Evolutionary conservation across 2,329 filamentous ascomycete genomes (phyloP).

Genomic region (Sphaerulina musiva): DNA sequence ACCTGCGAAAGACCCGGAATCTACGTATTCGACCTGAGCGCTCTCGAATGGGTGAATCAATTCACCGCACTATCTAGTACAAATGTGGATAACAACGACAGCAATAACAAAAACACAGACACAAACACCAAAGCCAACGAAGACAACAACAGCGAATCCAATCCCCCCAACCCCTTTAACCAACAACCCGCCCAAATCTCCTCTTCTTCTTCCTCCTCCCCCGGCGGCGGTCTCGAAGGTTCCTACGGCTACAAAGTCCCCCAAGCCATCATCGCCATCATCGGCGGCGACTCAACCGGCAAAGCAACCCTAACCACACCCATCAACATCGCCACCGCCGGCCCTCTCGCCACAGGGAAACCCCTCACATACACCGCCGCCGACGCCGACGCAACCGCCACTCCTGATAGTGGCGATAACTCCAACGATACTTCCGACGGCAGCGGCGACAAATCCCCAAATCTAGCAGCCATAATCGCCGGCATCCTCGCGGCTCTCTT

Average conservation of each 20-base stretch:
- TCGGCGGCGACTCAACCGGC: slow-evolving; percentile 61
- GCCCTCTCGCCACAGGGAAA: slow-evolving; percentile 64
- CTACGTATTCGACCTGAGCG: slow-evolving; percentile 71
- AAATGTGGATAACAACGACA: neutral
- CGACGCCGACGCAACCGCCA: slow-evolving; percentile 38
- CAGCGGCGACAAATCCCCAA: too few relatives aligned
- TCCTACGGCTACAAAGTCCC: slow-evolving; percentile 65
- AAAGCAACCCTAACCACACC: slow-evolving; percentile 65
- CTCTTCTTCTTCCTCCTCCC: slow-evolving; percentile 35
- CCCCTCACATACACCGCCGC: slow-evolving; percentile 61
- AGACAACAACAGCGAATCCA: slow-evolving; percentile 4
- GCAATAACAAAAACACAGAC: slow-evolving; percentile 10
- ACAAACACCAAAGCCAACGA: slow-evolving; percentile 5
- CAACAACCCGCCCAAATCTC: slow-evolving; percentile 47
- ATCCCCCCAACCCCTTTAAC: slow-evolving; percentile 34
- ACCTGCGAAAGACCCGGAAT: slow-evolving; percentile 63
- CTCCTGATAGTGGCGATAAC: slow-evolving; percentile 35
- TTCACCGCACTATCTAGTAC: slow-evolving; percentile 60
- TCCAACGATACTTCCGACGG: too few relatives aligned
- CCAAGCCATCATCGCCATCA: slow-evolving; percentile 53
- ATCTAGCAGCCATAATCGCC: slow-evolving; percentile 39
- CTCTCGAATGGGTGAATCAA: slow-evolving; percentile 59
- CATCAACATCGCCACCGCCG: slow-evolving; percentile 55
- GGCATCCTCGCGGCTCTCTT: slow-evolving; percentile 60
- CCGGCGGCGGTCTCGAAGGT: slow-evolving; percentile 47